A percentile compares a stretch with the other conserved stretches of the same genome.
Evolutionary conservation across 768 basidiomycete genomes (phyloP).

Genomic region (Hydnum rufescens): DNA sequence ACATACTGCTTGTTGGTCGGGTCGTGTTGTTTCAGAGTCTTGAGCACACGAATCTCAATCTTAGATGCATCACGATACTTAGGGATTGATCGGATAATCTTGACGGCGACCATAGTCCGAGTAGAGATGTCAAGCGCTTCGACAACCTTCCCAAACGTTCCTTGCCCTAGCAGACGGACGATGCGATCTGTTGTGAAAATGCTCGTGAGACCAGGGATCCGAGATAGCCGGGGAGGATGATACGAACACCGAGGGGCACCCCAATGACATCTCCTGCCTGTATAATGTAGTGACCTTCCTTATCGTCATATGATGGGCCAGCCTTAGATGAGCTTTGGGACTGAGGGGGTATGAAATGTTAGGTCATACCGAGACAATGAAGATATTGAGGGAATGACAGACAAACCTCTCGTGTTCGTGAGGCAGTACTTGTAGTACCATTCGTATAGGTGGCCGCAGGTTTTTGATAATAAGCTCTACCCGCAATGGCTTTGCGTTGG

Average conservation of each 20-base stretch:
- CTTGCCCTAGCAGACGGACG: constrained; percentile 78
- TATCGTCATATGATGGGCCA: constrained; percentile 53
- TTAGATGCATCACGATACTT: constrained; percentile 98
- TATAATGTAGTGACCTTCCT: constrained; percentile 97
- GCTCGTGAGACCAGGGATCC: not conserved
- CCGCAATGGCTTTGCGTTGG: constrained; percentile 9
- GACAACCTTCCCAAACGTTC: constrained; percentile 97
- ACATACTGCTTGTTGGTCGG: constrained; percentile 74
- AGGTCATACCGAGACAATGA: no score
- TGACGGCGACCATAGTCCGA: constrained; percentile 74
- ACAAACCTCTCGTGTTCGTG: not conserved
- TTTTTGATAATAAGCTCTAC: constrained; percentile 5
- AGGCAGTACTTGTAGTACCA: constrained; percentile 1
- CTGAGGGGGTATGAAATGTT: no score
- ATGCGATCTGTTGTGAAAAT: constrained; percentile 51
- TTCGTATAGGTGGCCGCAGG: not conserved
- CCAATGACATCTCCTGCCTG: constrained; percentile 76
- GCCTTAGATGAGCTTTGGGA: constrained; percentile 26
- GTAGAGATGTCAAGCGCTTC: constrained; percentile 70
- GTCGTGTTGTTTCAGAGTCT: constrained; percentile 78
- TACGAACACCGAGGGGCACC: constrained; percentile 41
- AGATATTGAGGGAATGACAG: no score
- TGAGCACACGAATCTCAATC: constrained; percentile 90
- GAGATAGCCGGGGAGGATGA: not conserved
- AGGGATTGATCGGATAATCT: constrained; percentile 94